Evolutionary conservation across 2,329 filamentous ascomycete genomes (phyloP).

Genomic region (Tolypocladium ovalisporum): DNA sequence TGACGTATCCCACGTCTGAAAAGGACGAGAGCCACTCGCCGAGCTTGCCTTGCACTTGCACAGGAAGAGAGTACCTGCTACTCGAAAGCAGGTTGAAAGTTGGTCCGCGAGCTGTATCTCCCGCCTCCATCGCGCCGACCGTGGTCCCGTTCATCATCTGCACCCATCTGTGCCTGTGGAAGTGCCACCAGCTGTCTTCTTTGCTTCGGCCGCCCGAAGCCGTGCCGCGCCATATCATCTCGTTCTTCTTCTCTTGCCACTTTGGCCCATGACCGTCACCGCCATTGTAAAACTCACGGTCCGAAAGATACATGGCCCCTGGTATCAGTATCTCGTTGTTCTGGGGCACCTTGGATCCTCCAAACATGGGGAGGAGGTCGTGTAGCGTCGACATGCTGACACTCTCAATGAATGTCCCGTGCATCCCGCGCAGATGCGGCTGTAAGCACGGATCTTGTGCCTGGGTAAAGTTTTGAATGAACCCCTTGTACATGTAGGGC

Average conservation of each 20-base stretch:
- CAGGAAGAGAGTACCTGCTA: slow-evolving; percentile 30
- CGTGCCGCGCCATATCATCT: slow-evolving; percentile 53
- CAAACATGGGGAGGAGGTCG: slow-evolving; percentile 48
- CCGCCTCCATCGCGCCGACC: slow-evolving; percentile 34
- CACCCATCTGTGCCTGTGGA: slow-evolving; percentile 60
- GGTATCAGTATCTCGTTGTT: slow-evolving; percentile 57
- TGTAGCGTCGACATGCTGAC: slow-evolving; percentile 39
- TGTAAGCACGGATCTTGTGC: slow-evolving; percentile 51
- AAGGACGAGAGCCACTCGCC: slow-evolving; percentile 28
- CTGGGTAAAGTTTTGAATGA: slow-evolving; percentile 46
- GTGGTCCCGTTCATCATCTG: slow-evolving; percentile 57
- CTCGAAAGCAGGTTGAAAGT: slow-evolving; percentile 38
- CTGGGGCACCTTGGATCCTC: slow-evolving; percentile 49
- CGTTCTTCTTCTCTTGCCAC: slow-evolving; percentile 47
- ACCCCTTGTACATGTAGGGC: slow-evolving; percentile 32
- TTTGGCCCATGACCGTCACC: slow-evolving; percentile 39
- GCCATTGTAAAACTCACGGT: slow-evolving; percentile 48
- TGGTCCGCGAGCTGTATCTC: slow-evolving; percentile 21
- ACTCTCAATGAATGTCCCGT: slow-evolving; percentile 47
- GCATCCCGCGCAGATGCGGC: slow-evolving; percentile 36
- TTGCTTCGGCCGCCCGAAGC: slow-evolving; percentile 47
- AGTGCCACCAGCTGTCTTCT: slow-evolving; percentile 50
- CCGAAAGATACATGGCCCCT: slow-evolving; percentile 51
- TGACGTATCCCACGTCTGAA: slow-evolving; percentile 33
- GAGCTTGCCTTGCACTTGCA: slow-evolving; percentile 19